Percentiles rank a stretch among this genome's conserved stretches.
Conservation (phyloP, 2,329 filamentous ascomycete genomes). For the Cladophialophora carrionii region DNA sequence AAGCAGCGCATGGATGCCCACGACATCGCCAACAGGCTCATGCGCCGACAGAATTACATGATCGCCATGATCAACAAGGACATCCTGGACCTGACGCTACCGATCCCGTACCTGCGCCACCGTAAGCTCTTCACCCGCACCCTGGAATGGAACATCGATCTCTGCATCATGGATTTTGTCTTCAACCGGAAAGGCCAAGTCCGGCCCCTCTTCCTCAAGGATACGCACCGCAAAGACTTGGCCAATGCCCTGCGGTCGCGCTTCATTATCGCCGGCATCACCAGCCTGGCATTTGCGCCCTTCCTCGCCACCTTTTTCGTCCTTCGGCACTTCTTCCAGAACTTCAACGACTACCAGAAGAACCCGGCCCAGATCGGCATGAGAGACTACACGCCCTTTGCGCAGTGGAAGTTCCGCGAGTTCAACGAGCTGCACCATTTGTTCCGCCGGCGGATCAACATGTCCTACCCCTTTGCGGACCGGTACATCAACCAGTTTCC, state of each 20-base stretch:
- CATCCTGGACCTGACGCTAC: slow-evolving; percentile 81
- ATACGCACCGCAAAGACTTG: slow-evolving; percentile 75
- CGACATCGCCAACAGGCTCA: slow-evolving; percentile 93
- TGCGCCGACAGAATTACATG: slow-evolving; percentile 95
- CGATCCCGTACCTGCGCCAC: slow-evolving; percentile 77
- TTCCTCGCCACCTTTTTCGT: slow-evolving; percentile 85
- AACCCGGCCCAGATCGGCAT: slow-evolving; percentile 86
- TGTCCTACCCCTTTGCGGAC: slow-evolving; percentile 92
- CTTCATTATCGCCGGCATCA: slow-evolving; percentile 78
- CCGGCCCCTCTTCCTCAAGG: slow-evolving; percentile 80
- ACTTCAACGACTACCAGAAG: slow-evolving; percentile 96
- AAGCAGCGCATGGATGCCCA: slow-evolving; percentile 95
- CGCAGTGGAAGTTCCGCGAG: slow-evolving; percentile 97
- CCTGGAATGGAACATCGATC: slow-evolving; percentile 87
- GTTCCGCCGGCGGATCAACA: slow-evolving; percentile 84
- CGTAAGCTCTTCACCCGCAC: slow-evolving; percentile 86
- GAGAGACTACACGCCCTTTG: slow-evolving; percentile 86
- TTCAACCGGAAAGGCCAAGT: slow-evolving; percentile 90
- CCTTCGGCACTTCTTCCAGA: slow-evolving; percentile 89
- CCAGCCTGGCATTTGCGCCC: slow-evolving; percentile 84
- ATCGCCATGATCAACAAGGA: slow-evolving; percentile 98
- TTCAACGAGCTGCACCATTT: slow-evolving; percentile 96
- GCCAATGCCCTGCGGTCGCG: slow-evolving; percentile 76
- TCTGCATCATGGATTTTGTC: slow-evolving; percentile 88
- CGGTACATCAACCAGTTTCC: slow-evolving; percentile 95